Percentiles rank a stretch among this genome's conserved stretches.
Conservation (phyloP, 1,139 yeast genomes). For the Debaryomycetaceae sp. region DNA sequence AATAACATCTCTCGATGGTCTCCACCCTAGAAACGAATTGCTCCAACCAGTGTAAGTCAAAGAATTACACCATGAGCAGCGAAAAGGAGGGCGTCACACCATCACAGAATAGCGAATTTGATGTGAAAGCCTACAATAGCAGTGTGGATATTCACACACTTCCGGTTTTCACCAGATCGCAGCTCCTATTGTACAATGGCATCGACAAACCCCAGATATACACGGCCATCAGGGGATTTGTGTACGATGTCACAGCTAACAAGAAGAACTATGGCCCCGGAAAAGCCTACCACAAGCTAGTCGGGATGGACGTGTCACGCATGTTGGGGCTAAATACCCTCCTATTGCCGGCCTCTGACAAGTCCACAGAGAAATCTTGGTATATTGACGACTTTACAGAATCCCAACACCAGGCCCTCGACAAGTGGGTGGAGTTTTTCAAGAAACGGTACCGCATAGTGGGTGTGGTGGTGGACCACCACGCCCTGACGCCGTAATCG, state of each 20-base stretch:
- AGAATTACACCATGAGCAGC: not conserved
- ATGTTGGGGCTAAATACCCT: constrained; percentile 50
- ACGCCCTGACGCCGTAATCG: constrained; percentile 2
- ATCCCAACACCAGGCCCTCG: constrained; percentile 46
- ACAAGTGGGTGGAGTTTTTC: constrained; percentile 59
- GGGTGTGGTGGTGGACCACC: constrained; percentile 33
- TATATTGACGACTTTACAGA: constrained; percentile 45
- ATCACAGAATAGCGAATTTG: constrained; percentile 6
- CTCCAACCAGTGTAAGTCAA: no score
- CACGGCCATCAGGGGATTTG: constrained; percentile 70
- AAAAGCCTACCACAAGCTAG: constrained; percentile 65
- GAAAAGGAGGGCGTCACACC: not conserved
- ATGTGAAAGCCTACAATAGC: constrained; percentile 20
- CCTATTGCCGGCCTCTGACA: constrained; percentile 33
- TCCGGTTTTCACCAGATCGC: constrained; percentile 33
- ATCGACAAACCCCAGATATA: constrained; percentile 39
- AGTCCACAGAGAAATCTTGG: constrained; percentile 36
- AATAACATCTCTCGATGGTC: no score
- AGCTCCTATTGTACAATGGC: constrained; percentile 36
- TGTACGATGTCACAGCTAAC: constrained; percentile 74
- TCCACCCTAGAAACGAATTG: no score
- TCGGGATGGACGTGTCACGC: constrained; percentile 75
- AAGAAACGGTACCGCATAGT: constrained; percentile 44
- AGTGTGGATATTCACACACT: constrained; percentile 21
- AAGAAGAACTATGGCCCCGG: constrained; percentile 71